Base-by-base conservation (phyloP, 768 basidiomycete species). In the Megacollybia marginata region DNA sequence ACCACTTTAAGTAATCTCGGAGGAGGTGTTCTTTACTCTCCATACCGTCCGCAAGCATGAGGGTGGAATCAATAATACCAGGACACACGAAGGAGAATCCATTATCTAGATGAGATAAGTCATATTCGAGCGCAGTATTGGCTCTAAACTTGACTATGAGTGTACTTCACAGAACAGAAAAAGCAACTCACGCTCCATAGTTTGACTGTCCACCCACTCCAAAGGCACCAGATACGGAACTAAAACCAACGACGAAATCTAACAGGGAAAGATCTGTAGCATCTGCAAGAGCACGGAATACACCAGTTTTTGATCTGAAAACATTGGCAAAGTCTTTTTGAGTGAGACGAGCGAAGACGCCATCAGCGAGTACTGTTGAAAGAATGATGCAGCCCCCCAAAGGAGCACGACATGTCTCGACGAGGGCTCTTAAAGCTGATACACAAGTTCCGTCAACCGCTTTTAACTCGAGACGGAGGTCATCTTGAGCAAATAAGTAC, bases 191-290 rank as follows among this genome's bases (percentile, higher is more conserved):
- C 59, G 49, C 53, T 7, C 60, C 51, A 45, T 61, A 61, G 36
- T 60, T 62, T 19, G 57, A 54, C 46, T 62, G 60, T 12, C 60
- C 60, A 34, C 49, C 50, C 31, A 52, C 57, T n/a, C 60, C 60
- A 11, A 57, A 42, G 23, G 54, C 51, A 34, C 23, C 23, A 28
- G 57, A 50, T 12, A 59, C 52, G 8, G 60, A 60, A 1, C 60
- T 60, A 42, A 62, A 54, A 13, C 54, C 54, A 44, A 62, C 49
- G 23, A 62, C 46, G 47, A 61, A 62, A 43, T 62, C 60, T 11
- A 57, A 47, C 31, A 40, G 42, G 13, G 44, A 23, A 28, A 60
- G 42, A 48, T 50, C 46, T 15, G 51, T 33, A 28, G 50, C 52
- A 5, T 55, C 48, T 31, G 52, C 52, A 8, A 62, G 42, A 28